Evolutionary conservation across 2,329 filamentous ascomycete species (phyloP).

Genomic region (Pseudocercospora eumusae): DNA sequence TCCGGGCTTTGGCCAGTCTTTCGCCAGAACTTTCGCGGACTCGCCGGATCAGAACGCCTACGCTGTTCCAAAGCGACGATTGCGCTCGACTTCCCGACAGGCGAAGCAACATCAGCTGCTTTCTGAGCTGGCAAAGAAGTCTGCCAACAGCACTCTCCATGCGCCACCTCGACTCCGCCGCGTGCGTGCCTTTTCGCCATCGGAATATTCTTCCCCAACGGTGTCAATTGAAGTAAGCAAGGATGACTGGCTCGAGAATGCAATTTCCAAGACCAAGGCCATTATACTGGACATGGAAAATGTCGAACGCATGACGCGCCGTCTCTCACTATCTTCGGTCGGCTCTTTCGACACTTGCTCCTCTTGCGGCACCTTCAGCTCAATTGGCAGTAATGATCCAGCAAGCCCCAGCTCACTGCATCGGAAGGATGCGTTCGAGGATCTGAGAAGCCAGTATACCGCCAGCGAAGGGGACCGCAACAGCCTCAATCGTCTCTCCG

Average conservation of each 20-base stretch:
- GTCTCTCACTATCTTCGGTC: not conserved
- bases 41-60: not conserved
- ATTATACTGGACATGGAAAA: conserved; percentile 2
- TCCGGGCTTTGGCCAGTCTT: not conserved
- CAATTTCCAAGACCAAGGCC: not conserved
- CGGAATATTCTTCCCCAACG: not conserved
- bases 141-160: not conserved
- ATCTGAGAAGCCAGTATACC: not conserved
- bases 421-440: not conserved
- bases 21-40: not conserved
- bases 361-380: not conserved
- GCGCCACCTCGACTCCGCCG: not conserved
- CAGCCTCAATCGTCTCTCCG: not conserved
- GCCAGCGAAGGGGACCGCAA: not conserved
- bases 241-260: not conserved
- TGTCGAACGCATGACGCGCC: not conserved
- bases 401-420: not conserved
- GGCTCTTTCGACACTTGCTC: not conserved
- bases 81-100: not conserved
- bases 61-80: not conserved
- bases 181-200: not conserved
- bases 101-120: not conserved
- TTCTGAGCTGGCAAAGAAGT: not conserved
- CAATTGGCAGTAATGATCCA: not conserved
- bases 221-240: not conserved